Base-by-base conservation (phyloP, 805 yeast species). In the Saturnispora quitensis region DNA sequence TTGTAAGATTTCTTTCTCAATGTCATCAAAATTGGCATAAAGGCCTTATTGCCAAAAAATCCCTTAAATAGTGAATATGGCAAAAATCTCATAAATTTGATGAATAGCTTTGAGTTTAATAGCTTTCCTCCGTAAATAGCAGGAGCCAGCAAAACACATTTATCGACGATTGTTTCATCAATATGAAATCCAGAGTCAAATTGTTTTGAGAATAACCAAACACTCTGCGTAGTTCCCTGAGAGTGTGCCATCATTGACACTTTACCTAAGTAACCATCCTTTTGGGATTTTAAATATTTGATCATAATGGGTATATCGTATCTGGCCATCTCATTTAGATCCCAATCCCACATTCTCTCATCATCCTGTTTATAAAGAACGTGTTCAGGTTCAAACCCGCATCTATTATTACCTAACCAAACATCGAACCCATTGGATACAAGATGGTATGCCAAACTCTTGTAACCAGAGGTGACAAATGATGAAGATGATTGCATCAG, bases 141-240 rank as follows among this genome's bases (percentile, higher is more conserved):
- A 0, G 99, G 98, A 0, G 97, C 86, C 50, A 91, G 68, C 0
- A 91, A 87, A 28, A 87, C 72, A 61, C 88, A 87, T 50, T 77
- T 74, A 50, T 82, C 82, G 18, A 91, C 65, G 55, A 80, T 82
- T 4, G 70, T 38, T 38, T 38, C 25, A 18, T 38, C 42, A 9
- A 38, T 67, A 25, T 58, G 54, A 40, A 60, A 61, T 0, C 50
- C 45, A 20, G 60, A 27, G 45, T 80, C 79, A 43, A 64, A 63
- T 38, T 75, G 76, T 49, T 71, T 69, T 17, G 84, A 75, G 35
- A 93, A 69, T 46, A 89, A 78, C 60, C 86, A 69, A 51, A 89
- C 84, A 0, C 85, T 75, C 65, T 90, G 96, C 0, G 97, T 81
- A 2, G 97, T 89, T 0, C 98, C 98, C 68, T 93, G 98, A 15